Conservation (phyloP, 306 rosid genomes). For the Castanea crenata region DNA sequence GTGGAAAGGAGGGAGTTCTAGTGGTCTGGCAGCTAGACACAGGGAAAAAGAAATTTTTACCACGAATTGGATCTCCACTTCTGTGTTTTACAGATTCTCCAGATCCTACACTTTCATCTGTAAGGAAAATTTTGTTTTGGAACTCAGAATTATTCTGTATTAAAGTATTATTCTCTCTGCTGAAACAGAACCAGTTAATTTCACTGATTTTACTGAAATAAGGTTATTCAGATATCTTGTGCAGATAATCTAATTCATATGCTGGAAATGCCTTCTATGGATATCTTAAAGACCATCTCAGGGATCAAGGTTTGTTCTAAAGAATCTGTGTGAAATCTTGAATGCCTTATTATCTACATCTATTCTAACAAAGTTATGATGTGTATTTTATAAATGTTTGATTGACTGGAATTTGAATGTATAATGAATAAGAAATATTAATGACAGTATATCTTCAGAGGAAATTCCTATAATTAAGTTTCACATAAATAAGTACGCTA, state of each 20-base stretch:
- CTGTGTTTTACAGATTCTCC: conserved; percentile 68
- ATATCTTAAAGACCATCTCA: conserved; percentile 77
- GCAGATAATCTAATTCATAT: conserved; percentile 90
- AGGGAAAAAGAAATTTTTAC: conserved; percentile 72
- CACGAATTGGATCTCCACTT: conserved; percentile 92
- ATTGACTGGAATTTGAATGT: not conserved
- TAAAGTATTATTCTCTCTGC: conserved; percentile 1
- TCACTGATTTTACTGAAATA: conserved; percentile 47
- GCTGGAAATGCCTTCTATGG: conserved; percentile 84
- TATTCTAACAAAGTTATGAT: not conserved
- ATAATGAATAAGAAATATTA: not conserved
- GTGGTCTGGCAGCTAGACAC: conserved; percentile 94
- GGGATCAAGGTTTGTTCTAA: conserved; percentile 83
- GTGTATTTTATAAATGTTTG: not conserved
- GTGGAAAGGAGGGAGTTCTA: conserved; percentile 96
- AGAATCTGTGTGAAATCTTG: not conserved
- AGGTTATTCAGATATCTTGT: conserved; percentile 71
- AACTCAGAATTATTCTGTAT: conserved; percentile 7
- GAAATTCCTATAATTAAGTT: not conserved
- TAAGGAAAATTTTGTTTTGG: conserved; percentile 40
- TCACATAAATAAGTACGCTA: not conserved
- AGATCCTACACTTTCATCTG: conserved; percentile 78
- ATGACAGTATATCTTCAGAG: not conserved
- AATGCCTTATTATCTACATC: not conserved
- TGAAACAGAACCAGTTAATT: conserved; percentile 19